Percentiles rank a stretch among this genome's conserved stretches.
These are phyloP conservation scores for Colletotrichum sp. DNA, from an alignment of 2,329 filamentous ascomycete genomes.

Conservation along the genomic window DNA sequence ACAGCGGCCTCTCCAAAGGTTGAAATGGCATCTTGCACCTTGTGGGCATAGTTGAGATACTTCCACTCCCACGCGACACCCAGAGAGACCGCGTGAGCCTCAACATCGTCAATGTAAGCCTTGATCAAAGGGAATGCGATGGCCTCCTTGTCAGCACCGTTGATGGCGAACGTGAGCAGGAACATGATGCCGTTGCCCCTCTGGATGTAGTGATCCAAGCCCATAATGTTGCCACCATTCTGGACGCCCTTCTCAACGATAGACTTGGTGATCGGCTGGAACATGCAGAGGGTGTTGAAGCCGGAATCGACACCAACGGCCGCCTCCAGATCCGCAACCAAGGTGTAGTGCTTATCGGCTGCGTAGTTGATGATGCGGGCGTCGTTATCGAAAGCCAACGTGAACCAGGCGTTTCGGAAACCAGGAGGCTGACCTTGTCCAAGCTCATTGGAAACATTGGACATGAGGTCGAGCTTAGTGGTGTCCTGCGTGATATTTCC, in stretches of 20 bases:
- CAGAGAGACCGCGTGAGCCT: slow-evolving; percentile 28
- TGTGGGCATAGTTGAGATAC: slow-evolving; percentile 51
- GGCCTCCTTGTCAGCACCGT: slow-evolving; percentile 36
- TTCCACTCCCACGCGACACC: slow-evolving; percentile 31
- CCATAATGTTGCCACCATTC: slow-evolving; percentile 39
- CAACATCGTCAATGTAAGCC: slow-evolving; percentile 35
- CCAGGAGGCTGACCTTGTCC: slow-evolving; percentile 31
- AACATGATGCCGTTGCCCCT: slow-evolving; percentile 36
- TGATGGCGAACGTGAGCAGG: slow-evolving; percentile 32
- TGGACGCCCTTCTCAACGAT: slow-evolving; percentile 32
- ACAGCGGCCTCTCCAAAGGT: slow-evolving; percentile 43
- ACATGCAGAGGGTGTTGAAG: slow-evolving; percentile 35
- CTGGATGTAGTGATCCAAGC: slow-evolving; percentile 31
- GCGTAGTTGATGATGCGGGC: slow-evolving; percentile 36
- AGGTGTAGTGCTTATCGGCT: slow-evolving; percentile 31
- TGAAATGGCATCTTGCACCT: slow-evolving; percentile 39
- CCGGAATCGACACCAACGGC: slow-evolving; percentile 26
- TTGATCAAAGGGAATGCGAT: slow-evolving; percentile 40
- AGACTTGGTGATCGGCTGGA: slow-evolving; percentile 37
- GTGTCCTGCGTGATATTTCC: slow-evolving; percentile 27
- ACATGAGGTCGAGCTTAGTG: slow-evolving; percentile 30
- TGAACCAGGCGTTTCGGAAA: slow-evolving; percentile 41
- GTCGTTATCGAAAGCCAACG: slow-evolving; percentile 39
- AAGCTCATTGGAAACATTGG: slow-evolving; percentile 34
- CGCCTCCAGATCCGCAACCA: slow-evolving; percentile 30